Evolutionary conservation across 2,329 filamentous ascomycete genomes (phyloP).

Genomic region (Botryotinia convoluta): DNA sequence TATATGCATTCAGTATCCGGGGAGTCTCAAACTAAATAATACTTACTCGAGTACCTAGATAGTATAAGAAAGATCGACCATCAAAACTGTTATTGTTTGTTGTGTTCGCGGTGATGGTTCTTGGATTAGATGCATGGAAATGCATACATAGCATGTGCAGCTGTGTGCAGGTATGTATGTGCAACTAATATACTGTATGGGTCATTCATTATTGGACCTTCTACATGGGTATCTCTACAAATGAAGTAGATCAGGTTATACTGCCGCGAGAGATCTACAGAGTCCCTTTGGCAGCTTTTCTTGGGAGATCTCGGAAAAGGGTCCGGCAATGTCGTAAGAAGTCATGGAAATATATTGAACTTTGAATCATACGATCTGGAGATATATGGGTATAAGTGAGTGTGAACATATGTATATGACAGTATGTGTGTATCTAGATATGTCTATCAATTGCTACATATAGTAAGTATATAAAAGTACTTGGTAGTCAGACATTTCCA

Average conservation of each 20-base stretch:
- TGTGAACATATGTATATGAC: neutral
- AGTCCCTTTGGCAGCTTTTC: neutral
- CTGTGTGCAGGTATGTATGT: neutral
- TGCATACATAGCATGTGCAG: neutral
- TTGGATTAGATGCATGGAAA: neutral
- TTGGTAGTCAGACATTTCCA: neutral
- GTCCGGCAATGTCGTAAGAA: neutral
- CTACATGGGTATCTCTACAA: neutral
- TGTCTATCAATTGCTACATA: neutral
- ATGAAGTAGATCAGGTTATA: neutral
- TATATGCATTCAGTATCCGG: neutral
- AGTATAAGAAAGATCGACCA: neutral
- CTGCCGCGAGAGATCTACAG: neutral
- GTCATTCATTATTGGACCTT: neutral
- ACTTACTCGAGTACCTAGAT: neutral
- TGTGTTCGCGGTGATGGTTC: neutral
- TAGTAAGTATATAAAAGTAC: neutral
- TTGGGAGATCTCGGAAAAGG: neutral
- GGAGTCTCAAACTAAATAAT: neutral
- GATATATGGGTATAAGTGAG: too few relatives aligned
- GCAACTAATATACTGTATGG: neutral
- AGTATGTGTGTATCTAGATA: neutral
- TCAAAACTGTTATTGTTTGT: neutral
- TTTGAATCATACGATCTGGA: neutral
- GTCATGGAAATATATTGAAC: neutral